Percentiles rank a stretch among this genome's conserved stretches.
phyloP scores from a whole-genome alignment of 306 rosid species.

The Cucurbita maxima region DNA sequence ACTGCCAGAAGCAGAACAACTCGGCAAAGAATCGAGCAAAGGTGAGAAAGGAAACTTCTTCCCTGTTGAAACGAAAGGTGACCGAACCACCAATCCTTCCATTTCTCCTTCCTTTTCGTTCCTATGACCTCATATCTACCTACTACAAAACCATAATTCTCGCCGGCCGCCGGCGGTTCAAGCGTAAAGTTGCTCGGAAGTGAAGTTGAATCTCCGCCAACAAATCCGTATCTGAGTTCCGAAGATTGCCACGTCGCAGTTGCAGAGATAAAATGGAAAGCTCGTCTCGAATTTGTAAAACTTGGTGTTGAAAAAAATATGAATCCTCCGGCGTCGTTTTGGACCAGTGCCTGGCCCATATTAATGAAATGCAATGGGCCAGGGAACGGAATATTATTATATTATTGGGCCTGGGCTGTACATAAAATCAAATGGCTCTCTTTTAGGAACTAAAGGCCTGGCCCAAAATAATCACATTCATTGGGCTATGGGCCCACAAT shows the following conservation, averaged over 20 bases:
- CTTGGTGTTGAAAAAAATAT: not conserved
- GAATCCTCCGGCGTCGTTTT: not conserved
- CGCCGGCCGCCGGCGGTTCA: not conserved
- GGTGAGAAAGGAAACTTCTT: constrained; percentile 52
- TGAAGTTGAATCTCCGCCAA: not conserved
- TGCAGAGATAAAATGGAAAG: constrained; percentile 18
- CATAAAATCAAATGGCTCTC: not conserved
- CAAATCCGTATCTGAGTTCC: not conserved
- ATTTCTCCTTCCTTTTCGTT: constrained; percentile 14
- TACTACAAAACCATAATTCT: constrained; percentile 4
- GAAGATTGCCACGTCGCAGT: constrained; percentile 36
- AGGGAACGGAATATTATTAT: too few relatives aligned
- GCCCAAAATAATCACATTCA: not conserved
- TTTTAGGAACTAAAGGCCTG: too few relatives aligned
- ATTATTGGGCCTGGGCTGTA: not conserved
- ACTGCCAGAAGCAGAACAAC: constrained; percentile 21
- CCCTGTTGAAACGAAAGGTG: constrained; percentile 43
- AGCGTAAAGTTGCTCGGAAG: not conserved
- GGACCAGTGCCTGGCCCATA: not conserved
- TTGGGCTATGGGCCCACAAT: not conserved
- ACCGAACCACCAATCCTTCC: constrained; percentile 48
- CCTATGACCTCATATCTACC: constrained; percentile 30
- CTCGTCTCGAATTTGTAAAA: not conserved
- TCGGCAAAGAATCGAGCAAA: constrained; percentile 39
- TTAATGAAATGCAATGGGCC: not conserved